Conservation (phyloP, 202 grass and related monocot species). For the Carex sylvatica region DNA sequence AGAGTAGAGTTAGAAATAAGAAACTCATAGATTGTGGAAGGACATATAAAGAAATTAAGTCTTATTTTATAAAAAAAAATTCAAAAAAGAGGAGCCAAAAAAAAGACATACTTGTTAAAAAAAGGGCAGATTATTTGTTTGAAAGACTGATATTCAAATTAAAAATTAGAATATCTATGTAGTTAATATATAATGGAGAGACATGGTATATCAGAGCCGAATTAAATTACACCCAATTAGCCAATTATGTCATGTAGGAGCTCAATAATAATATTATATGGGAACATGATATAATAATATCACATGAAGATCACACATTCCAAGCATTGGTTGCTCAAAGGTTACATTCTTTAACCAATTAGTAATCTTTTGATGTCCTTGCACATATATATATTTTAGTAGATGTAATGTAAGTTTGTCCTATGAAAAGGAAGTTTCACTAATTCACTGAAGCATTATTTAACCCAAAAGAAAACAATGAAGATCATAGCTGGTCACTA, state of each 20-base stretch:
- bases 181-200: too few relatives aligned
- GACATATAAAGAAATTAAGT: too few relatives aligned
- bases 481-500: background rate
- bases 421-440: slow-evolving; percentile 7
- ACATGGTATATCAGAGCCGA: too few relatives aligned
- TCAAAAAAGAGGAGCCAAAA: too few relatives aligned
- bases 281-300: background rate
- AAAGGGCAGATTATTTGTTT: too few relatives aligned
- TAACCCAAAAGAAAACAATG: background rate
- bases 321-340: background rate
- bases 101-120: too few relatives aligned
- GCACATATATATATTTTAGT: background rate
- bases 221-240: too few relatives aligned
- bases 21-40: too few relatives aligned
- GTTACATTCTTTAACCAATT: background rate
- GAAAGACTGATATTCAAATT: too few relatives aligned
- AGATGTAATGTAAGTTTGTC: background rate
- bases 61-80: too few relatives aligned
- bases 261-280: background rate
- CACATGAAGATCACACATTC: background rate
- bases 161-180: too few relatives aligned
- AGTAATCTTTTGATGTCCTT: background rate
- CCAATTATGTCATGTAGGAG: background rate
- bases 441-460: background rate
- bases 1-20: too few relatives aligned